These are phyloP conservation scores for Boletus patriciae DNA, from an alignment of 768 basidiomycete species.

Conservation along the genomic window DNA sequence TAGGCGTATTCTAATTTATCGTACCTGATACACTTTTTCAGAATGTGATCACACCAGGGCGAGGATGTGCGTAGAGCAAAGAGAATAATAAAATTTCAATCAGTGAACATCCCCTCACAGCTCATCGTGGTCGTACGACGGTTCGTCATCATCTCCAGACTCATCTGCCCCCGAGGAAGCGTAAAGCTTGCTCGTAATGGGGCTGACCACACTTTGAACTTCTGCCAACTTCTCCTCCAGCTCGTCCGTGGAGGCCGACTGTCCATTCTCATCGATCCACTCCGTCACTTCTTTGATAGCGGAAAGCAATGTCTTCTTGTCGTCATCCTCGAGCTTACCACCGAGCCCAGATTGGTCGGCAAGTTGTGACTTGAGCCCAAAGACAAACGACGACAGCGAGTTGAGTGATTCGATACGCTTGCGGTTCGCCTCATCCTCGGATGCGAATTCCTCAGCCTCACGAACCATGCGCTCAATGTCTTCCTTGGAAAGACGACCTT, in stretches of 20 bases:
- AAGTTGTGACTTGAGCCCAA: conserved; percentile 84
- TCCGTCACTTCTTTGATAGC: conserved; percentile 86
- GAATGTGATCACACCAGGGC: too few species aligned
- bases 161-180: conserved; percentile 41
- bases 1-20: conserved; percentile 19
- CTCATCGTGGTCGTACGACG: conserved; percentile 53
- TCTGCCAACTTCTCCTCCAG: conserved; percentile 86
- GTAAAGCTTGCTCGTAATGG: conserved; percentile 85
- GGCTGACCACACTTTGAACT: conserved; percentile 72
- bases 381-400: conserved; percentile 77
- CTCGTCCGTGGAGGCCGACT: conserved; percentile 77
- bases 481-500: conserved; percentile 84
- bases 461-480: conserved; percentile 96
- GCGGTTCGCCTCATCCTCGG: conserved; percentile 75
- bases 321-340: conserved; percentile 77
- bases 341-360: conserved; percentile 88
- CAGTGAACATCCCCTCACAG: conserved; percentile 34
- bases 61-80: neutral
- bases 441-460: conserved; percentile 88
- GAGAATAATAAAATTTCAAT: conserved; percentile 8
- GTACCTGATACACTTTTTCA: neutral
- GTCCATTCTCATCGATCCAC: conserved; percentile 87
- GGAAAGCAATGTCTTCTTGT: conserved; percentile 80
- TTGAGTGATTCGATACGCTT: conserved; percentile 88
- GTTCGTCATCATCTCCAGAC: conserved; percentile 42